phyloP scores from a whole-genome alignment of 352 stramenopile species.

The Phytophthora multivora region DNA sequence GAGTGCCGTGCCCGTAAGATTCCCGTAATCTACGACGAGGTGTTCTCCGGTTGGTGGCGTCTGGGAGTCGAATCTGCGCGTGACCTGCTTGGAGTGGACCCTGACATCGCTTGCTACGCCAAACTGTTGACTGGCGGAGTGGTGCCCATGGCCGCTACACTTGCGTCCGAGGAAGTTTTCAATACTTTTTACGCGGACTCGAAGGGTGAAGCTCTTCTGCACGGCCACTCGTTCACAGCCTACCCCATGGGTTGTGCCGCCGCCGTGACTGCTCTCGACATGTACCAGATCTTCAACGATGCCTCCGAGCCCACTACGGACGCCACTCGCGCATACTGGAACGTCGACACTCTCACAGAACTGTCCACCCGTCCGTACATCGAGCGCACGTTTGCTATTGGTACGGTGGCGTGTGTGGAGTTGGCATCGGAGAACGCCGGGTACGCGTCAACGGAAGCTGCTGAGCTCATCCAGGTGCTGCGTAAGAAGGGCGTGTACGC shows the following conservation, averaged over 20 bases:
- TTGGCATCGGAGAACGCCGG: conserved; percentile 58
- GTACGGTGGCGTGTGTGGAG: conserved; percentile 81
- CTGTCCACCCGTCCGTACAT: conserved; percentile 62
- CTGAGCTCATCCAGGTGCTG: conserved; percentile 64
- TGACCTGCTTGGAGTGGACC: conserved; percentile 85
- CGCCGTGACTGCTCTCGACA: conserved; percentile 86
- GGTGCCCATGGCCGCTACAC: conserved; percentile 85
- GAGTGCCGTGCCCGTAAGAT: conserved; percentile 78
- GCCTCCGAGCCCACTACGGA: conserved; percentile 21
- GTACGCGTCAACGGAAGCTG: conserved; percentile 71
- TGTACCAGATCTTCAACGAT: conserved; percentile 78
- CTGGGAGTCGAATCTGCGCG: conserved; percentile 86
- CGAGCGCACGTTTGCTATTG: conserved; percentile 71
- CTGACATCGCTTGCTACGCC: conserved; percentile 91
- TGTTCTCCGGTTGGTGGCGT: conserved; percentile 92
- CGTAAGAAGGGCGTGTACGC: conserved; percentile 76
- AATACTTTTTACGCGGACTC: conserved; percentile 88
- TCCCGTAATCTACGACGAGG: conserved; percentile 93
- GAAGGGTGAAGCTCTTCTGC: conserved; percentile 88
- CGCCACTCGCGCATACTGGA: conserved; percentile 63
- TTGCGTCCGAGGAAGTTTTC: conserved; percentile 90
- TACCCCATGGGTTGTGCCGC: conserved; percentile 91
- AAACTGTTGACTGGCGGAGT: conserved; percentile 92
- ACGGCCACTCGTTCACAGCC: conserved; percentile 93
- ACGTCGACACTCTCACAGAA: conserved; percentile 44